Base-by-base conservation (phyloP, 2,329 filamentous ascomycete species). In the Exserohilum rostratum region DNA sequence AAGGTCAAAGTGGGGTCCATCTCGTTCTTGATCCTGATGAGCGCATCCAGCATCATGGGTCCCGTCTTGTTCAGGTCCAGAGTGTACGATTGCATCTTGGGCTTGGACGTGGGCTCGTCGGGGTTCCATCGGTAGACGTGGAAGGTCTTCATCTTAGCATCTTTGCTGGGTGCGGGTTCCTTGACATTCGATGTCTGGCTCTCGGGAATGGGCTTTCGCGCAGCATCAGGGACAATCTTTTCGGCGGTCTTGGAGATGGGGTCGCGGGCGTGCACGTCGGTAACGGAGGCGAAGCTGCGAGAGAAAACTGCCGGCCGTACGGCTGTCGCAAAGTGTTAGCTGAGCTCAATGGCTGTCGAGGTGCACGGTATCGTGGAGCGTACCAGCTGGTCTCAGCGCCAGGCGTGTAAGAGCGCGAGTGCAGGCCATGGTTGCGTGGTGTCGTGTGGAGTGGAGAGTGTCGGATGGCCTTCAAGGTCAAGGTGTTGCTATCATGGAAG, bases 11-110 rank as follows among this genome's bases (percentile, higher is more conserved):
- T 98, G 46, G 95, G 92, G 78, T 99, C 95, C 61, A 96, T 80
- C 85, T 99, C 95, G 79, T 99, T 99, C 90, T 99, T 99, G 81
- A 99, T 97, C 70, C 93, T 85, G 77, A 99, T 95, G 70, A 99
- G 82, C 52, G 95, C 95, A 78, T 99, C 95, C 71, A 99, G 81
- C 80, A 99, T 88, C 95, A 99, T 99, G 66, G 95, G 95, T 29
- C 95, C 95, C 37, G 95, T 99, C 89, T 98, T 97, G 84, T 98
- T 98, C 69, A 99, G 81, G 76, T 99, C 95, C 72, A 99, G 83
- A 31, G 90, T 90, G 82, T 98, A 99, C 66, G 85, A 86, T 83
- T 99, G 92, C 90, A 99, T 96, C 77, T 83, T 85, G 59, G 95
- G 95, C 87, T 99, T 99, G 79, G 90, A 88, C 72, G 87, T 87